Evolutionary conservation across 495 filamentous ascomycete genomes (phyloP), one percentile per base, ranked within the genome.

Genomic region (Xylaria acuta): DNA sequence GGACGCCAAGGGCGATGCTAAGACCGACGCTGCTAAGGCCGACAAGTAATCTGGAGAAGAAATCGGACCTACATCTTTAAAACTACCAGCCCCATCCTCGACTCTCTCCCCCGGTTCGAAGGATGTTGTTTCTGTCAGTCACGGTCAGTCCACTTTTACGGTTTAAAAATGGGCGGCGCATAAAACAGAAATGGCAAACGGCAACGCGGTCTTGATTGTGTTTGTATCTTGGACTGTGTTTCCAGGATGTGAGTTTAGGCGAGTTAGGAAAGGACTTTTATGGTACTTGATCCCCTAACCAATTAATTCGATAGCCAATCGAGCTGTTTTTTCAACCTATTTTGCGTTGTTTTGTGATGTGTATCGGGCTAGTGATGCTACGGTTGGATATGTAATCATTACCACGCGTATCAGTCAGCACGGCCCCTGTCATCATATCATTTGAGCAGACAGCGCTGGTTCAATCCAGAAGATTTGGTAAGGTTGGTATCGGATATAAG

Each of bases 1-100:
- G 72, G 80, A 75, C 77, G 83, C 78, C 76, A 81, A 83, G 73
- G 79, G n/a, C 65, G 65, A 67, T 43, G 65, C 32, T 60, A 60
- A 59, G 56, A n/a, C 32, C 34, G 56, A 38, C 7, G 56, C 30
- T 58, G 36, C 47, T 11, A 71, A 71, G 59, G 45, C 59, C 49
- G 69, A 53, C 45, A 64, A 71, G 47, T 64, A 64, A 22, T 20
- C 49, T n/a, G 47, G 38, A 25, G 16, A 41, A 71, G 59, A 36
- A 12, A 25, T 11, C 4, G n/a, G 38, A 25, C 38, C 22, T 64
- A 36, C 22, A 51, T 64, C 20, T 71, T 64, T 71, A 56, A 56
- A 71, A 40, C 45, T 38, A 43, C 40, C 45, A 12, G 56, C 59
- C 68, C 58, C 58, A 62, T 38, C 32, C 58, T 70, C 41, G 56